phyloP scores from a whole-genome alignment of 169 alveolate species.

The Eimeria acervulina region DNA sequence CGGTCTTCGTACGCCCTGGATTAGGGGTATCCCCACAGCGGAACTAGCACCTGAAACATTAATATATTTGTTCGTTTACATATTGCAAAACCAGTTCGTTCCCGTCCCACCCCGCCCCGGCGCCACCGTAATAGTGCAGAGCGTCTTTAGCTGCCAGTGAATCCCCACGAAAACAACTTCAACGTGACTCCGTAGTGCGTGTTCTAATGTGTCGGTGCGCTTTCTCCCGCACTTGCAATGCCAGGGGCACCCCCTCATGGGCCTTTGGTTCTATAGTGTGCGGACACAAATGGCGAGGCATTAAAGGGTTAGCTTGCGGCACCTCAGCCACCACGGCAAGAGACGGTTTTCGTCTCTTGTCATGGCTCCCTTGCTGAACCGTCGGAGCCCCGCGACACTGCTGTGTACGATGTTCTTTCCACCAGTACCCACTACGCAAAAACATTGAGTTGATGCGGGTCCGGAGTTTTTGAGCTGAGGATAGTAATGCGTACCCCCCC shows the following conservation, averaged over 20 bases:
- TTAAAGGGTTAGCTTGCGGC: slow-evolving; percentile 64
- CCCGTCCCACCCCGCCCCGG: too few relatives aligned
- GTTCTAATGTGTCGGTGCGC: neutral
- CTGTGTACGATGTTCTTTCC: neutral
- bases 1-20: neutral
- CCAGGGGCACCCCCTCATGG: slow-evolving; percentile 14
- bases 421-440: neutral
- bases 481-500: too few relatives aligned
- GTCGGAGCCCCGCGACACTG: slow-evolving; percentile 67
- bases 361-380: neutral
- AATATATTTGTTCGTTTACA: too few relatives aligned
- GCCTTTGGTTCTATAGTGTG: slow-evolving; percentile 49
- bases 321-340: neutral
- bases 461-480: too few relatives aligned
- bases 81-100: too few relatives aligned
- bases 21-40: neutral
- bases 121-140: too few relatives aligned
- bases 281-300: slow-evolving; percentile 36
- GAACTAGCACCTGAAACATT: neutral
- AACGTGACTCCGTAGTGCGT: neutral
- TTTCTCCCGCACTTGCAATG: slow-evolving; percentile 35
- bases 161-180: neutral
- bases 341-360: slow-evolving; percentile 59
- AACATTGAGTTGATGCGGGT: neutral
- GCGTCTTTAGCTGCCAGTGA: too few relatives aligned